These are phyloP conservation scores for Coemansia sp. DNA, from an alignment of 192 early-diverging fungal species.

Conservation along the genomic window DNA sequence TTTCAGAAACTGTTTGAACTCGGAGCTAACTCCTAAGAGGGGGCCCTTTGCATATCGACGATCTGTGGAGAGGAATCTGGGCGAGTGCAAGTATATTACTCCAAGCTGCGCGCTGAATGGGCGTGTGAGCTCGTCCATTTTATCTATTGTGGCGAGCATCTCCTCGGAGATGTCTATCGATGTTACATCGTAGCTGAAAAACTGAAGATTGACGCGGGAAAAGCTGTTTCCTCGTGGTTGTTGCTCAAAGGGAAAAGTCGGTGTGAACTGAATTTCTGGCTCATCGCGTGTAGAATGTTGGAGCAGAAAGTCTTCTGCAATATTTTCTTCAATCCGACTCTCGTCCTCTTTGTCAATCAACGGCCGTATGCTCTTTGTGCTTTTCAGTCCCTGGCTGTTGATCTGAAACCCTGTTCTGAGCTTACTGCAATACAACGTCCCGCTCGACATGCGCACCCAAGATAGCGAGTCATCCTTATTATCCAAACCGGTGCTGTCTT, in stretches of 20 bases:
- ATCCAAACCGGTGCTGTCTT: neutral
- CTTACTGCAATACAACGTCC: neutral
- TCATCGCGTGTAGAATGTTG: slow-evolving; percentile 13
- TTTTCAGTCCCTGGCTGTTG: neutral
- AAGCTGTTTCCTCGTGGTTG: slow-evolving; percentile 19
- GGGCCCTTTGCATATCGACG: slow-evolving; percentile 34
- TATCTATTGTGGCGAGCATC: slow-evolving; percentile 34
- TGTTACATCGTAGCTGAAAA: neutral
- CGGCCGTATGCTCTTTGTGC: neutral
- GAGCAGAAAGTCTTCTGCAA: slow-evolving; percentile 15
- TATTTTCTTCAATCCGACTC: slow-evolving; percentile 14
- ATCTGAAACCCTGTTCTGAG: neutral
- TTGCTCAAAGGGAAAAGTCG: slow-evolving; percentile 6
- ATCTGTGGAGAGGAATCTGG: slow-evolving; percentile 28
- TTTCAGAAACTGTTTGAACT: slow-evolving; percentile 34
- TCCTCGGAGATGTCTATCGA: slow-evolving; percentile 17
- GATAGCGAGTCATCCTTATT: neutral
- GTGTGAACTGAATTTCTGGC: slow-evolving; percentile 27
- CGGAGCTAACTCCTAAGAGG: slow-evolving; percentile 31
- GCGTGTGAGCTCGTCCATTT: slow-evolving; percentile 36
- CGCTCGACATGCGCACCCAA: slow-evolving; percentile 28
- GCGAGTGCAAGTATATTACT: slow-evolving; percentile 43
- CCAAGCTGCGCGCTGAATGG: slow-evolving; percentile 43
- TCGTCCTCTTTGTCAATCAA: slow-evolving; percentile 37
- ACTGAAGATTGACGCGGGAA: slow-evolving; percentile 14